These are phyloP conservation scores for Tylopilus sp. DNA, from an alignment of 1,284 basidiomycete genomes.

Conservation along the genomic window DNA sequence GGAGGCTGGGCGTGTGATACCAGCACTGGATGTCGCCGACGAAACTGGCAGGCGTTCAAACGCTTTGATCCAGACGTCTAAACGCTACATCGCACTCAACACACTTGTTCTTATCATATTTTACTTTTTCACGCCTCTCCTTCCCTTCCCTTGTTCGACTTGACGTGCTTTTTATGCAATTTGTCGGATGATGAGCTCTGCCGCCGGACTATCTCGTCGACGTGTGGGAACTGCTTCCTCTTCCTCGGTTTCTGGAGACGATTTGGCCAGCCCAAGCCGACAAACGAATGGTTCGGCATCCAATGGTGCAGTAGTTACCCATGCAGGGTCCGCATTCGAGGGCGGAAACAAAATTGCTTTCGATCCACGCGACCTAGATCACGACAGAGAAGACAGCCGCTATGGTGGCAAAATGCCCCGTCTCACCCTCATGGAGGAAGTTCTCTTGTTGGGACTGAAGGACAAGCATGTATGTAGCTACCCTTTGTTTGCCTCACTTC, in stretches of 20 bases:
- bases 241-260: conserved; percentile 34
- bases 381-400: conserved; percentile 66
- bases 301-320: conserved; percentile 33
- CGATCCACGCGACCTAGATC: conserved; percentile 88
- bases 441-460: conserved; percentile 86
- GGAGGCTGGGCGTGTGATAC: conserved; percentile 23
- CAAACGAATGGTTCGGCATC: conserved; percentile 33
- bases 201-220: conserved; percentile 50
- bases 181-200: conserved; percentile 36
- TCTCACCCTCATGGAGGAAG: conserved; percentile 96
- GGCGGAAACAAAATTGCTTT: conserved; percentile 86
- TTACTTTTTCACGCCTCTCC: conserved; percentile 2
- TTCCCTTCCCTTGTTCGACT: conserved; percentile 3
- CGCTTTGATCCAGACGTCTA: conserved; percentile 1
- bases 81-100: conserved; percentile 2
- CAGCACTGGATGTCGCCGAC: conserved; percentile 1
- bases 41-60: conserved; percentile 10
- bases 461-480: conserved; percentile 83
- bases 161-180: conserved; percentile 23
- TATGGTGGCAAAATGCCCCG: conserved; percentile 74
- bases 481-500: conserved; percentile 1
- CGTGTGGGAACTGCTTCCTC: conserved; percentile 44
- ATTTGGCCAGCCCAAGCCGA: conserved; percentile 32
- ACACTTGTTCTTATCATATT: conserved; percentile 3
- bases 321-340: conserved; percentile 76